Base-by-base conservation (phyloP, 2,329 filamentous ascomycete genomes). In the Epichloe brachyelytri region DNA sequence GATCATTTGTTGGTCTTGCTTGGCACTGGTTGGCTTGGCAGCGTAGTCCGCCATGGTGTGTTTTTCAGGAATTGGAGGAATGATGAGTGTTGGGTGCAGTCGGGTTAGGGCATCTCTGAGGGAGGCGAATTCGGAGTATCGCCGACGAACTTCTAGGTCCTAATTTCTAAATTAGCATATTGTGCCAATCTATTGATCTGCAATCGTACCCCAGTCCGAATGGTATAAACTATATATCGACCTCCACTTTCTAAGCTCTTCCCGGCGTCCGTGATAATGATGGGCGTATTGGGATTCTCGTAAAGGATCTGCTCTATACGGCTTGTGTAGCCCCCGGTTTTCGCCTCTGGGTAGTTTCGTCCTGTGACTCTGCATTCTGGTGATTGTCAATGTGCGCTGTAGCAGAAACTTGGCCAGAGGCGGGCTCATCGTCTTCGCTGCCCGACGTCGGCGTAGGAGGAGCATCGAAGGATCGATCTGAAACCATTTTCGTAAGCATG, bases 1-100 rank as follows among this genome's bases (percentile, higher is more conserved):
- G 56, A 98, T 98, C 44, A 97, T 98, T 54, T 91, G 87, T 52
- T 89, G 85, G 65, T 98, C 94, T 68, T 98, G 91, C 67, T 96
- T 98, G 17, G 94, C 94, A 62, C 91, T 96, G 38, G 93, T 98
- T 2, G 94, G 93, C 61, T 95, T 97, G 30, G 94, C 90, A 15
- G 93, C 93, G 64, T 98, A 98, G 67, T 98, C 93, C 54, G 91
- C 91, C 85, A 98, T 95, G 44, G 89, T 93, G 68, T 98, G 93
- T 69, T 98, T 98, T 71, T 98, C 94, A 20, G 93, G 93, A 61
- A 98, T 98, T 3, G 93, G 93, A 7, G 93, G 94, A 49, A 98
- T 86, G 60, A 98, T 86, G 41, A 98, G 77, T 0, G 93, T 98
- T 7, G 94, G 93, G 64, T 98, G 94, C 55, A 98, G 78, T 59